Conservation (phyloP, 2,329 filamentous ascomycete species). For the Aspergillus hiratsukae region DNA sequence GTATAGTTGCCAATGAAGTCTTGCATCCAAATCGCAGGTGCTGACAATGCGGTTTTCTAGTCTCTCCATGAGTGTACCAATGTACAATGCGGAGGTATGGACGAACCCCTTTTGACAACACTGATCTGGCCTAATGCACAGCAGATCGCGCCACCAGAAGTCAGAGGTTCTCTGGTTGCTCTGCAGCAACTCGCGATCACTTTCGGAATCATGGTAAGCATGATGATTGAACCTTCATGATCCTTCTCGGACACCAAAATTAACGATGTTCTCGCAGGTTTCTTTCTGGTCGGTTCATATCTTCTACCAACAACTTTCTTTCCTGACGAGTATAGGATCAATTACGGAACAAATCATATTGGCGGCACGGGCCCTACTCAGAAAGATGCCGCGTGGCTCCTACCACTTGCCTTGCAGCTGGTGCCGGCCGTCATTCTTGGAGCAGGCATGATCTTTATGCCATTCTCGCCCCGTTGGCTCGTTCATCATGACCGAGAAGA, state of each 20-base stretch:
- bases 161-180: not conserved
- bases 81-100: conserved; percentile 50
- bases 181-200: conserved; percentile 43
- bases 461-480: conserved; percentile 70
- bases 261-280: conserved; percentile 1
- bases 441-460: conserved; percentile 74
- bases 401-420: conserved; percentile 48
- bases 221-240: conserved; percentile 35
- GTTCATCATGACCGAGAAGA: conserved; percentile 63
- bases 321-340: conserved; percentile 16
- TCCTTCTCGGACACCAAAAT: not conserved
- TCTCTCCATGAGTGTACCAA: conserved; percentile 38
- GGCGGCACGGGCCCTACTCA: conserved; percentile 49
- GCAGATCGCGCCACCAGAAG: conserved; percentile 27
- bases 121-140: conserved; percentile 50
- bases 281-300: conserved; percentile 27
- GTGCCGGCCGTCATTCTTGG: conserved; percentile 61
- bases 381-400: conserved; percentile 44
- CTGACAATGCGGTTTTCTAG: not conserved
- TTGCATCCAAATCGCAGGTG: not conserved
- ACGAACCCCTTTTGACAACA: not conserved
- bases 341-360: conserved; percentile 54
- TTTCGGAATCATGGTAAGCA: conserved; percentile 57
- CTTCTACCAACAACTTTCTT: conserved; percentile 8
- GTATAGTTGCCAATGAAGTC: not conserved